Evolutionary conservation across 2,329 filamentous ascomycete genomes (phyloP).

Genomic region (Colletotrichum horii): DNA sequence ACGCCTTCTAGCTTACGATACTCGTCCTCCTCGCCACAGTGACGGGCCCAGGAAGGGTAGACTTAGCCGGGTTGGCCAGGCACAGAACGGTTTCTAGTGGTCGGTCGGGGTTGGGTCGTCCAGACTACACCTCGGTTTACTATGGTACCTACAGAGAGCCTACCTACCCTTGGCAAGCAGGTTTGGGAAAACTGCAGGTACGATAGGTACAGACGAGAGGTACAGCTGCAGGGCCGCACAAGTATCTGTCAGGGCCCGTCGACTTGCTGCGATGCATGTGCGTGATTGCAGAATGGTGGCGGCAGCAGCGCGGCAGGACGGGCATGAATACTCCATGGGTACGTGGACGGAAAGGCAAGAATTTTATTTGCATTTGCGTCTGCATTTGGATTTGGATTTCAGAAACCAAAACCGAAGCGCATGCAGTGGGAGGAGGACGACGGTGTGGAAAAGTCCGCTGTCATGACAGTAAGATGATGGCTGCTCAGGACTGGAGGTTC

Average conservation of each 20-base stretch:
- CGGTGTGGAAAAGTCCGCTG: not conserved
- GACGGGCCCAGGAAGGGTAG: not conserved
- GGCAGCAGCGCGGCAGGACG: not conserved
- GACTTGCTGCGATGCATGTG: not conserved
- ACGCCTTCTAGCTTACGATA: not conserved
- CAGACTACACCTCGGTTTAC: not conserved
- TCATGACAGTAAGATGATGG: not conserved
- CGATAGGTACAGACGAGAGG: conserved; percentile 1
- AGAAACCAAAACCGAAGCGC: not conserved
- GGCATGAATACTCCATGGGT: not conserved
- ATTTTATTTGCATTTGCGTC: not conserved
- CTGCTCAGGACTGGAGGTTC: not conserved
- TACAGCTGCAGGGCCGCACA: conserved; percentile 1
- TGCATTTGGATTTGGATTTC: not conserved
- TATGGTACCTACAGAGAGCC: not conserved
- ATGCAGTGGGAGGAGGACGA: not conserved
- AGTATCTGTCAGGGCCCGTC: conserved; percentile 13
- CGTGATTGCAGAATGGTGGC: not conserved
- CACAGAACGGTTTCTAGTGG: not conserved
- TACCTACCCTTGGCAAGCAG: not conserved
- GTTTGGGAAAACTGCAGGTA: not conserved
- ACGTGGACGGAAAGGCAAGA: not conserved
- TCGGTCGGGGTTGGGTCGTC: not conserved
- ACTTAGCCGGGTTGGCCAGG: conserved; percentile 3
- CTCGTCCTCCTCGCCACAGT: not conserved